Conservation (phyloP, 768 basidiomycete species). For the Russula sp. region DNA sequence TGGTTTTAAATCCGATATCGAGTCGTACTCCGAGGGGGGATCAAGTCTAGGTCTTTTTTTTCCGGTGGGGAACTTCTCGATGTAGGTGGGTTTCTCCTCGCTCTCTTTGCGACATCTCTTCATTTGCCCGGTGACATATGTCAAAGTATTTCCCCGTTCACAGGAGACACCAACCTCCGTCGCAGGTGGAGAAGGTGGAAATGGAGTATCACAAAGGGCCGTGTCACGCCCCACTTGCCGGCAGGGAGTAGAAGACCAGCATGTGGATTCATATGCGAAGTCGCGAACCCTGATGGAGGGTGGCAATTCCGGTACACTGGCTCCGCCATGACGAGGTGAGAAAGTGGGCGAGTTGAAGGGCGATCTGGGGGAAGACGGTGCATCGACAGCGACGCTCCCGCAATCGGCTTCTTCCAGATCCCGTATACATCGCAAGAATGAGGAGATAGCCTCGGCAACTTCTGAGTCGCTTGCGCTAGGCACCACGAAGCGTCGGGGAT, state of each 20-base stretch:
- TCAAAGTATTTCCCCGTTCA: not conserved
- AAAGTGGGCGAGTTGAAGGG: not conserved
- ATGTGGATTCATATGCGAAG: constrained; percentile 26
- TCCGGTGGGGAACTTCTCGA: not conserved
- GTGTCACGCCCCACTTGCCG: not conserved
- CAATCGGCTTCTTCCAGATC: constrained; percentile 16
- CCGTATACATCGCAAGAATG: constrained; percentile 10
- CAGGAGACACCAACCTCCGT: not conserved
- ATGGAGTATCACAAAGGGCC: not conserved
- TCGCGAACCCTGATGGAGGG: constrained; percentile 27
- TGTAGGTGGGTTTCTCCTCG: not conserved
- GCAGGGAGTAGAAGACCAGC: constrained; percentile 1
- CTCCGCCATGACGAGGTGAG: not conserved
- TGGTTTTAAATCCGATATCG: not conserved
- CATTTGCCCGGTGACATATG: not conserved
- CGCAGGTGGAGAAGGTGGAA: not conserved
- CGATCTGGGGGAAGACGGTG: constrained; percentile 13
- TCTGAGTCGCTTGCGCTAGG: constrained; percentile 29
- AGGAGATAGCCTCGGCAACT: constrained; percentile 2
- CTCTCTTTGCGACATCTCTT: constrained; percentile 7
- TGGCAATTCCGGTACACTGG: not conserved
- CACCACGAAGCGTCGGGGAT: constrained; percentile 34
- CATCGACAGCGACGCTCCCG: constrained; percentile 8
- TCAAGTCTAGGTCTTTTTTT: constrained; percentile 12
- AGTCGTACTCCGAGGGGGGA: not conserved